A percentile compares a stretch with the other conserved stretches of the same genome.
Evolutionary conservation across 257 asterid genomes (phyloP).

Genomic region (Parsonsia alboflavescens): DNA sequence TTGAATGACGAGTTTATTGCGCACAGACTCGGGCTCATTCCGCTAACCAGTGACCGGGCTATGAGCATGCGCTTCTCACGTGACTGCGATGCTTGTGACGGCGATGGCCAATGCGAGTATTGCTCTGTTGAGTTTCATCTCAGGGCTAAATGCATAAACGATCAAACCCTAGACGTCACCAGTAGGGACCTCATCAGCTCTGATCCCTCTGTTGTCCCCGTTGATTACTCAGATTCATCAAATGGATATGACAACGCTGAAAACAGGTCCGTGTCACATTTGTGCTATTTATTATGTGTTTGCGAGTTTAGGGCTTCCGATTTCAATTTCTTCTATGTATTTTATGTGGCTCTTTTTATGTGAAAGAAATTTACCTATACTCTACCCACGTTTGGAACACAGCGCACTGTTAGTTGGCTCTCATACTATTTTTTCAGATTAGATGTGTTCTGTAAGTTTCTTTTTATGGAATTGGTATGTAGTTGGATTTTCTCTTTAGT

Average conservation of each 20-base stretch:
- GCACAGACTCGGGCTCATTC: conserved; percentile 86
- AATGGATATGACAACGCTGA: conserved; percentile 23
- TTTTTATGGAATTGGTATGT: background rate
- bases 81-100: conserved; percentile 98
- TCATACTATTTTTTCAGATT: no score
- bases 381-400: background rate
- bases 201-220: conserved; percentile 83
- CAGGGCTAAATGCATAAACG: conserved; percentile 66
- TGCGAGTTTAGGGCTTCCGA: background rate
- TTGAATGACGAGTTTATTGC: conserved; percentile 89
- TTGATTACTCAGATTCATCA: conserved; percentile 65
- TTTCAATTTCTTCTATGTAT: background rate
- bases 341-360: background rate
- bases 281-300: background rate
- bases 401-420: background rate
- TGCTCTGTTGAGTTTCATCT: conserved; percentile 93
- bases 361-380: no score
- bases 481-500: background rate
- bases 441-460: background rate
- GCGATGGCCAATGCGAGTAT: conserved; percentile 95
- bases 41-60: conserved; percentile 82
- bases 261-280: conserved; percentile 9
- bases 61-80: conserved; percentile 97
- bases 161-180: conserved; percentile 86
- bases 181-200: conserved; percentile 86